These are phyloP conservation scores for Mycena floridula DNA, from an alignment of 768 basidiomycete genomes.

Conservation along the genomic window DNA sequence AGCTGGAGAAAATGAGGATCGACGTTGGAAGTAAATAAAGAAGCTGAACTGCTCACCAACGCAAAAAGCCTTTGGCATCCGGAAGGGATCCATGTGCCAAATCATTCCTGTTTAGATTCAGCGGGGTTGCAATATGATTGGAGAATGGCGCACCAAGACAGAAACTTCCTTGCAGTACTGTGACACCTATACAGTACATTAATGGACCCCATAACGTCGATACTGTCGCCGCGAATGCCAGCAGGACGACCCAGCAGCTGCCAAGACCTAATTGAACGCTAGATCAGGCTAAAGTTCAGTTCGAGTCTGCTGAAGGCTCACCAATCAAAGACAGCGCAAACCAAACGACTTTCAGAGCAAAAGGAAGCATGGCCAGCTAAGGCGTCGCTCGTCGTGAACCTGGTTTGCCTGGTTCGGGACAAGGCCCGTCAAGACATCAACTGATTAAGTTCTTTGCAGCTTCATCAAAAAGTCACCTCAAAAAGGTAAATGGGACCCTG, in stretches of 20 bases:
- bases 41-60: constrained; percentile 30
- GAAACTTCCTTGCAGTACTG: constrained; percentile 48
- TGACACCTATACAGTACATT: constrained; percentile 42
- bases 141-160: constrained; percentile 41
- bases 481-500: no score
- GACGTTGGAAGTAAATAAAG: not conserved
- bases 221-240: constrained; percentile 37
- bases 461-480: no score
- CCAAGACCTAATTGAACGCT: constrained; percentile 34
- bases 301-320: constrained; percentile 19
- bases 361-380: constrained; percentile 40
- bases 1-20: constrained; percentile 20
- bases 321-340: constrained; percentile 52
- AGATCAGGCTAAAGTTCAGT: not conserved
- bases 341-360: constrained; percentile 52
- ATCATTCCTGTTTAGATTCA: constrained; percentile 42
- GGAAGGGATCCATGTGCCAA: constrained; percentile 54
- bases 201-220: constrained; percentile 42
- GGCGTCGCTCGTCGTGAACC: not conserved
- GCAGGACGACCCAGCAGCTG: constrained; percentile 42
- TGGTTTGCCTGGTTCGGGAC: no score
- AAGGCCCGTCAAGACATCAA: no score
- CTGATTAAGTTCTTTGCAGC: no score
- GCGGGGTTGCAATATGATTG: constrained; percentile 1
- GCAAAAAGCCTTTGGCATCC: constrained; percentile 57